phyloP scores from a whole-genome alignment of 768 basidiomycete genomes.

The Fomitopsis serialis region DNA sequence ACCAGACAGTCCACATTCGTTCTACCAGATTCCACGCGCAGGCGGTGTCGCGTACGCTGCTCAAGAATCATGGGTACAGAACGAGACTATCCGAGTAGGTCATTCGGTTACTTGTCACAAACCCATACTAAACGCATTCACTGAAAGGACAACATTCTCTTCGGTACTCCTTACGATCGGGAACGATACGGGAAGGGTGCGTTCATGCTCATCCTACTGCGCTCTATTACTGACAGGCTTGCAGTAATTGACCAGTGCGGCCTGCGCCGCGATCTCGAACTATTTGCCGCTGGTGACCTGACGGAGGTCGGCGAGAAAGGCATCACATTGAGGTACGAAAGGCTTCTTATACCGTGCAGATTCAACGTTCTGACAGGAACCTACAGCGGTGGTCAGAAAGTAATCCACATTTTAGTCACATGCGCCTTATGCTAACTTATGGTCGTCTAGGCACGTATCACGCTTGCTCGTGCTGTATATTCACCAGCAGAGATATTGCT shows the following conservation, averaged over 20 bases:
- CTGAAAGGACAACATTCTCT: constrained; percentile 45
- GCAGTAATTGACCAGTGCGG: constrained; percentile 35
- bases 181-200: constrained; percentile 39
- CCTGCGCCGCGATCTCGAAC: constrained; percentile 23
- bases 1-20: constrained; percentile 26
- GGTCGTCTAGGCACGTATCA: constrained; percentile 28
- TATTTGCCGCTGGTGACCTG: constrained; percentile 30
- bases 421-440: background rate
- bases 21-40: constrained; percentile 36
- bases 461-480: constrained; percentile 52
- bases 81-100: constrained; percentile 34
- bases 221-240: background rate
- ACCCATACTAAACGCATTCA: constrained; percentile 36
- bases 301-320: constrained; percentile 43
- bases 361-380: constrained; percentile 5
- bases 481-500: constrained; percentile 57
- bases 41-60: constrained; percentile 45
- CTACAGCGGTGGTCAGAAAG: constrained; percentile 43
- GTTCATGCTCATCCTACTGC: background rate
- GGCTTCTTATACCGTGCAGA: constrained; percentile 1
- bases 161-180: constrained; percentile 41
- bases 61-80: constrained; percentile 47
- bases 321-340: constrained; percentile 23
- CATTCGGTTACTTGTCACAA: constrained; percentile 46
- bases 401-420: background rate